Evolutionary conservation across 2,329 filamentous ascomycete species (phyloP), one percentile per base, ranked within the genome.

Genomic region (Capronia coronata): DNA sequence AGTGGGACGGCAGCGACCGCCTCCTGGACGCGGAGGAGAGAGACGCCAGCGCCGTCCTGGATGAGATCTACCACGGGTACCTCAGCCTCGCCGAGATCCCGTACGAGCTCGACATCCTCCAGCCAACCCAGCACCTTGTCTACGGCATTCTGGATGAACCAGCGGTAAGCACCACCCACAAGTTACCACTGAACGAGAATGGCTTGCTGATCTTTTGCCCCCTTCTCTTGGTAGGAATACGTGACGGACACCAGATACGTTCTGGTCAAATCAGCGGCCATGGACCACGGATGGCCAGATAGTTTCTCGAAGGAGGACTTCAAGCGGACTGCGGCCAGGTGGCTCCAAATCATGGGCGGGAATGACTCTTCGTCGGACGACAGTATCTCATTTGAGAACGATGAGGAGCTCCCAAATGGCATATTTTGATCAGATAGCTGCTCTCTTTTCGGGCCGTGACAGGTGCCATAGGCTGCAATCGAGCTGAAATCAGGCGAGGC

Each of bases 51-150:
- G 22, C 27, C 9, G 27, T 35, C n/a, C 5, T 44, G 5, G 9
- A 23, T 14, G 42, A 14, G n/a, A 44, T 44, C 25, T 35, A 44
- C 18, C 11, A 21, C n/a, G 4, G 42, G 8, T 44, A 3, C 14
- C 29, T 18, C 18, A 7, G 14, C 18, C 42, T 44, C 42, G 42
- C 16, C 11, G 42, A 44, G 9, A 22, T 44, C 42, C 42, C 42
- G 2, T 44, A 37, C 34, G 34, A 19, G 2, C 18, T 37, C 8
- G 34, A 37, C 8, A 37, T 37, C 18, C 4, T 37, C 6, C 34
- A 37, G 16, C 34, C 34, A 3, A 37, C 34, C 14, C 10, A 11
- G 8, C 6, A 34, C n/a, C 30, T n/a, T 8, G 23, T 27, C 23
- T 27, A 27, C 23, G 10, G 23, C 10, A 10, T 27, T 10, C 23